These are phyloP conservation scores for Thraustotheca clavata DNA, from an alignment of 352 stramenopile genomes.

Conservation along the genomic window DNA sequence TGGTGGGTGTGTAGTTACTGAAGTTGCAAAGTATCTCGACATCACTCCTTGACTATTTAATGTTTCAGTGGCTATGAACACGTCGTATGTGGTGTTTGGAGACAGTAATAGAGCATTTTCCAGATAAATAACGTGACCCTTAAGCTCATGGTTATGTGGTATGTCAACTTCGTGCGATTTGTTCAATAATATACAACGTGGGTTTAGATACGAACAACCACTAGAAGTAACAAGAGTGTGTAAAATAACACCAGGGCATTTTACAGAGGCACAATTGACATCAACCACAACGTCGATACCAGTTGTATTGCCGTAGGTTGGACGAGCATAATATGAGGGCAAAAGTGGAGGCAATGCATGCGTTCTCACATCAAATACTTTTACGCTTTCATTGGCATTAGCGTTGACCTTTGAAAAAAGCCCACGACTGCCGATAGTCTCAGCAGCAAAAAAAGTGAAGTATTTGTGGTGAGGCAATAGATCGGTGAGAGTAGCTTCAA, in stretches of 20 bases:
- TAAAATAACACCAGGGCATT: constrained; percentile 38
- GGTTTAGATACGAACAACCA: constrained; percentile 23
- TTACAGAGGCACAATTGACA: constrained; percentile 28
- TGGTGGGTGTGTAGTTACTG: constrained; percentile 35
- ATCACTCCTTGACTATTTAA: constrained; percentile 44
- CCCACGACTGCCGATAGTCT: constrained; percentile 50
- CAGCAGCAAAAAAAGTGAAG: constrained; percentile 65
- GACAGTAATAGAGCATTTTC: constrained; percentile 35
- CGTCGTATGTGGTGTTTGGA: constrained; percentile 41
- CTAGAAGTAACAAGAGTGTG: constrained; percentile 43
- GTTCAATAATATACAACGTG: background rate
- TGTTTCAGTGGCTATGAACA: constrained; percentile 50
- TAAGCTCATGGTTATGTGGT: background rate
- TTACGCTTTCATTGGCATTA: background rate
- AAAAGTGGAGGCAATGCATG: constrained; percentile 42
- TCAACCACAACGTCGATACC: constrained; percentile 50
- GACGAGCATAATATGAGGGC: constrained; percentile 29
- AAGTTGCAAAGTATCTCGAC: constrained; percentile 29
- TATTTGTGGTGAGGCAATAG: constrained; percentile 44
- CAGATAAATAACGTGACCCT: constrained; percentile 19
- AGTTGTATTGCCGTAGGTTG: constrained; percentile 48
- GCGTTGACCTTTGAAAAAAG: constrained; percentile 59
- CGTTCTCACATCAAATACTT: constrained; percentile 45
- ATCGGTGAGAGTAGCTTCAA: constrained; percentile 33
- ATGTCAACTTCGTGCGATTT: background rate